phyloP scores from a whole-genome alignment of 257 asterid genomes.

The Salvia miltiorrhiza region DNA sequence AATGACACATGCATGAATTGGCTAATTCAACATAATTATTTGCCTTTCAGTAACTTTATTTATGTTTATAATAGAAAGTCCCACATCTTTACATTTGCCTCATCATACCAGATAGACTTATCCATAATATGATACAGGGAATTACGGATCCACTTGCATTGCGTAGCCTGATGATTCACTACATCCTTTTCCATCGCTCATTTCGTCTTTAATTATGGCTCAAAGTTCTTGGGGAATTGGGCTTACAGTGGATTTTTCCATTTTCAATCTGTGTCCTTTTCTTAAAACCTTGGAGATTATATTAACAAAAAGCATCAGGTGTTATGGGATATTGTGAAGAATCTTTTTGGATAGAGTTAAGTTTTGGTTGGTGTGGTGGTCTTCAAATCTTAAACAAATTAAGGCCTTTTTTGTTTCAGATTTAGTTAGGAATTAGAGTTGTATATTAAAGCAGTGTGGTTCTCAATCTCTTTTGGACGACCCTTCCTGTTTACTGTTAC shows the following conservation, averaged over 20 bases:
- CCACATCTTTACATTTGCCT: background rate
- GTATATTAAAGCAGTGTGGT: background rate
- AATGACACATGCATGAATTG: background rate
- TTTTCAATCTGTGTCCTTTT: background rate
- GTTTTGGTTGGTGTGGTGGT: background rate
- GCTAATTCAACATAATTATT: background rate
- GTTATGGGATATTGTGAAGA: no score
- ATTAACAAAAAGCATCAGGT: no score
- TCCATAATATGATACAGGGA: no score
- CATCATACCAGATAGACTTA: background rate
- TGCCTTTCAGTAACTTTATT: constrained; percentile 3
- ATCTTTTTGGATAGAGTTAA: background rate
- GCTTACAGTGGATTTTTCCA: background rate
- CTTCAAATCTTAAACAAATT: background rate
- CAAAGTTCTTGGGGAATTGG: background rate
- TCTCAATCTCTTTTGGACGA: background rate
- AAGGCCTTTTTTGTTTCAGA: background rate
- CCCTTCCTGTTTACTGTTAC: background rate
- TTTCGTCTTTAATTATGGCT: background rate
- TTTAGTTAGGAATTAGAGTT: background rate
- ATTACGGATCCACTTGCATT: no score
- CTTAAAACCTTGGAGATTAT: background rate
- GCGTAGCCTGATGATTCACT: background rate
- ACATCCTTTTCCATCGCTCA: no score
- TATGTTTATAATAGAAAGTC: background rate